Evolutionary conservation across 139 green algal genomes (phyloP).

Genomic region (Eudorina sp.): DNA sequence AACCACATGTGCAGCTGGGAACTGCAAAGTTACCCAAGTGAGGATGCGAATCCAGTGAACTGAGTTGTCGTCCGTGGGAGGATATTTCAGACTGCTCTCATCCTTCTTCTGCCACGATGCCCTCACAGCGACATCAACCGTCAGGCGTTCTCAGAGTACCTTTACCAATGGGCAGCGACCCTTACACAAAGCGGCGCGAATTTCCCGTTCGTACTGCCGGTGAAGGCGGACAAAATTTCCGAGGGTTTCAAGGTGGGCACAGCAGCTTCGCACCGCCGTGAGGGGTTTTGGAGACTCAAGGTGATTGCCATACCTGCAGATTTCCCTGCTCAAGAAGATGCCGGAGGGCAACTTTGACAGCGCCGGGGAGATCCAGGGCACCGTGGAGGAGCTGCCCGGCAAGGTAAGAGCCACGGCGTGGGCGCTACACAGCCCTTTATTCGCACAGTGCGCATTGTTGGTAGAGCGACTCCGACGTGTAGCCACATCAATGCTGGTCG

Average conservation of each 20-base stretch:
- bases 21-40: conserved; percentile 50
- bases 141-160: neutral
- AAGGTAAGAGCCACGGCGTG: neutral
- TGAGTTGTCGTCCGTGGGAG: too few relatives aligned
- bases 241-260: conserved; percentile 24
- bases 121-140: neutral
- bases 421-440: too few relatives aligned
- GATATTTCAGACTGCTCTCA: too few relatives aligned
- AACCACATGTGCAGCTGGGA: conserved; percentile 53
- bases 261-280: too few relatives aligned
- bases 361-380: conserved; percentile 54
- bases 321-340: conserved; percentile 22
- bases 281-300: neutral
- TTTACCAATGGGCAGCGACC: conserved; percentile 60
- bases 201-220: conserved; percentile 55
- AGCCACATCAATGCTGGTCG: too few relatives aligned
- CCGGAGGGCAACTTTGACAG: conserved; percentile 43
- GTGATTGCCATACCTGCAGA: neutral
- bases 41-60: too few relatives aligned
- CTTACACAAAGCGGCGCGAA: conserved; percentile 55
- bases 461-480: too few relatives aligned
- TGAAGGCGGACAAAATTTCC: conserved; percentile 49
- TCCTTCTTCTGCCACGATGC: too few relatives aligned
- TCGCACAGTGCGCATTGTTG: too few relatives aligned
- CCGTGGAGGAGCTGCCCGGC: conserved; percentile 41